Evolutionary conservation across 2,329 filamentous ascomycete species (phyloP).

Genomic region (Colletotrichum limetticola): DNA sequence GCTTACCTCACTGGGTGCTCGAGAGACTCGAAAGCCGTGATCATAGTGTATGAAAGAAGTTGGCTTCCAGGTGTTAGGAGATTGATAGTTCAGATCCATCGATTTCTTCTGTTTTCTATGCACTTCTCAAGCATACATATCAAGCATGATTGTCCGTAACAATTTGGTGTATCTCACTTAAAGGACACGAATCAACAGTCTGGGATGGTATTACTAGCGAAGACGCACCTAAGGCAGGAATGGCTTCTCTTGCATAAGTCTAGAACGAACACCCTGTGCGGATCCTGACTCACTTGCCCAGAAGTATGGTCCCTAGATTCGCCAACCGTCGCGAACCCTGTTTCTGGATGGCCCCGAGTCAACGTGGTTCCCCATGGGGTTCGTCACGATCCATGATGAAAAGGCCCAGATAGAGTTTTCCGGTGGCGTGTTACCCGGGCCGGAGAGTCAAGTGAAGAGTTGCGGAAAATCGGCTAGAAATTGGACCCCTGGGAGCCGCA

Average conservation of each 20-base stretch:
- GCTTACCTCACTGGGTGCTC: not conserved
- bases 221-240: not conserved
- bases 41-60: not conserved
- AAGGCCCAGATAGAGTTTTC: not conserved
- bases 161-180: not conserved
- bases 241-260: not conserved
- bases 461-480: constrained; percentile 8
- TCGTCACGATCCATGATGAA: not conserved
- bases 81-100: not conserved
- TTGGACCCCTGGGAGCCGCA: not conserved
- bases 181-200: not conserved
- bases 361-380: not conserved
- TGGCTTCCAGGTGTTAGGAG: not conserved
- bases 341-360: not conserved
- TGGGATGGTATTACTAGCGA: not conserved
- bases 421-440: not conserved
- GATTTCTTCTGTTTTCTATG: not conserved
- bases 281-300: not conserved
- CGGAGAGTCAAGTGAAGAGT: not conserved
- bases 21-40: not conserved
- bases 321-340: too few species aligned
- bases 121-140: not conserved
- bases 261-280: not conserved
- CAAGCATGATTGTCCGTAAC: not conserved
- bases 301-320: not conserved